A percentile compares a stretch with the other conserved stretches of the same genome.
These are phyloP conservation scores for Closterium sp. DNA, from an alignment of 139 green algal genomes.

Conservation along the genomic window DNA sequence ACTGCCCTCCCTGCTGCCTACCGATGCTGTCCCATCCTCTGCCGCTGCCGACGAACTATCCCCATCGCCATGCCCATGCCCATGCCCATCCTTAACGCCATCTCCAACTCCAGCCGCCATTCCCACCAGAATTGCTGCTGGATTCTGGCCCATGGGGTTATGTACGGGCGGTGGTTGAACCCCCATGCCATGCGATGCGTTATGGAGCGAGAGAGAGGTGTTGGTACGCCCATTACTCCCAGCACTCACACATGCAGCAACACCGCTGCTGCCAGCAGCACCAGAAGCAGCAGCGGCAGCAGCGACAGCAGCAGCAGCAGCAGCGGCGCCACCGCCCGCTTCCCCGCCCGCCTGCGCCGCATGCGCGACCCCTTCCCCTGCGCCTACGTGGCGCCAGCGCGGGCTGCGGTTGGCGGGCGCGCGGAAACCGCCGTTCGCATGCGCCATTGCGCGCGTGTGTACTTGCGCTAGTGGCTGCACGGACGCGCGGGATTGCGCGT, in stretches of 20 bases:
- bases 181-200: not conserved
- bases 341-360: not conserved
- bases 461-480: not conserved
- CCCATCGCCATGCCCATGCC: not conserved
- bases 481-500: not conserved
- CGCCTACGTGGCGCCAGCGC: not conserved
- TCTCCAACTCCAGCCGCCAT: not conserved
- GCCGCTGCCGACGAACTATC: not conserved
- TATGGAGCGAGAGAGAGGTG: not conserved
- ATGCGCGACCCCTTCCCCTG: not conserved
- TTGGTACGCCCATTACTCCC: not conserved
- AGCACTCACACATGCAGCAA: not conserved
- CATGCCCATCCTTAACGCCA: not conserved
- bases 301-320: too few relatives aligned
- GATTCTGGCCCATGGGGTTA: not conserved
- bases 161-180: not conserved
- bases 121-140: too few relatives aligned
- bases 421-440: not conserved
- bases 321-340: not conserved
- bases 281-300: not conserved
- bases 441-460: not conserved
- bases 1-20: not conserved
- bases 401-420: not conserved
- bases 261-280: not conserved
- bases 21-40: not conserved